phyloP scores from a whole-genome alignment of 2,329 filamentous ascomycete genomes.

The Talaromyces atroroseus region DNA sequence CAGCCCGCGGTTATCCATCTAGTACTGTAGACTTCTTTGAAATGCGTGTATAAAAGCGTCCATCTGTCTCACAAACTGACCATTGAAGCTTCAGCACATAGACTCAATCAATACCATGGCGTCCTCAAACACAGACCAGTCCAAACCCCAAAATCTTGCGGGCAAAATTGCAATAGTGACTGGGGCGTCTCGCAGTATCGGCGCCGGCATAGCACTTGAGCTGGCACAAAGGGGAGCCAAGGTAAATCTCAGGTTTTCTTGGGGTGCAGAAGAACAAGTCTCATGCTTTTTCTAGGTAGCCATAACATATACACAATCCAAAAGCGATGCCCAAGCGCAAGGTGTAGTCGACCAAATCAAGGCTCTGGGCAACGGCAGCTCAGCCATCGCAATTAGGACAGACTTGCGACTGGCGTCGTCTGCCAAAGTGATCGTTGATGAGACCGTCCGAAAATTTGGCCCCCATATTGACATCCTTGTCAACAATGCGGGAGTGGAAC shows the following conservation, averaged over 20 bases:
- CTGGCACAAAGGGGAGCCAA: conserved; percentile 44
- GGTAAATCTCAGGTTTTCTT: not conserved
- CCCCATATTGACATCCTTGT: conserved; percentile 18
- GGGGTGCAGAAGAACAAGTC: not conserved
- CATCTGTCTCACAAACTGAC: too few species aligned
- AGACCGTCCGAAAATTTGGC: not conserved
- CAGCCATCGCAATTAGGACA: not conserved
- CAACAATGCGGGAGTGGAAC: conserved; percentile 36
- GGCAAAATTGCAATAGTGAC: conserved; percentile 45
- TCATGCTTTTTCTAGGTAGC: conserved; percentile 28
- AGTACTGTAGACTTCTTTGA: too few species aligned
- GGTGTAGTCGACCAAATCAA: conserved; percentile 19
- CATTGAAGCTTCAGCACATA: too few species aligned
- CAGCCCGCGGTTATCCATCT: too few species aligned
- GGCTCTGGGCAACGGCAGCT: not conserved
- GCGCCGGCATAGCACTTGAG: conserved; percentile 44
- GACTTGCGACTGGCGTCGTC: not conserved
- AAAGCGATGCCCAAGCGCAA: conserved; percentile 26
- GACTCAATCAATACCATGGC: not conserved
- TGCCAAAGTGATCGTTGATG: not conserved
- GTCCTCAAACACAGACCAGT: not conserved
- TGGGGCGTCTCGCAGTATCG: conserved; percentile 48
- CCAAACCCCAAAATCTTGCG: not conserved
- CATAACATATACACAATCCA: conserved; percentile 40
- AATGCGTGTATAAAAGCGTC: too few species aligned